Evolutionary conservation across 2,329 filamentous ascomycete species (phyloP).

Genomic region (Aureobasidium sp.): DNA sequence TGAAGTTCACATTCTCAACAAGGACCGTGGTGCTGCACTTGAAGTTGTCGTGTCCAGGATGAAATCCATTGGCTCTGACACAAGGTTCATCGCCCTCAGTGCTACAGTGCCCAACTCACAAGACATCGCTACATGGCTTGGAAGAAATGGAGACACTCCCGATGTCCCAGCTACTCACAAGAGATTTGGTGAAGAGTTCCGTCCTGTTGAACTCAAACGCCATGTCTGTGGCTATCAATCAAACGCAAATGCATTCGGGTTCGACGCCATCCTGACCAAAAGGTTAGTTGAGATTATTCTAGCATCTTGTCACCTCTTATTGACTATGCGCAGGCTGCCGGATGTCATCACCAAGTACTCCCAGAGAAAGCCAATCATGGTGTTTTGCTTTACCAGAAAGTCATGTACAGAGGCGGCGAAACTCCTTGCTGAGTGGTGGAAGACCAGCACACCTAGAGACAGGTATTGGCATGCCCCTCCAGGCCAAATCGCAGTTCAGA

Average conservation of each 20-base stretch:
- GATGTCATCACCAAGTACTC: slow-evolving; percentile 60
- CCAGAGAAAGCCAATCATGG: slow-evolving; percentile 65
- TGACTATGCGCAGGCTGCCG: slow-evolving; percentile 45
- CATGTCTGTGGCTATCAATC: slow-evolving; percentile 64
- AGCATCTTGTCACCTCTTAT: neutral
- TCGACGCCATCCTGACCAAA: slow-evolving; percentile 60
- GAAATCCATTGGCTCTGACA: slow-evolving; percentile 67
- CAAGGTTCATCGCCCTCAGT: slow-evolving; percentile 73
- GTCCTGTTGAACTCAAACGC: slow-evolving; percentile 69
- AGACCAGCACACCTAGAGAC: slow-evolving; percentile 39
- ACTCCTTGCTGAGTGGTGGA: slow-evolving; percentile 59
- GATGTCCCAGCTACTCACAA: slow-evolving; percentile 58
- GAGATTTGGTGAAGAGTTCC: slow-evolving; percentile 69
- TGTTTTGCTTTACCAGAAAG: slow-evolving; percentile 74
- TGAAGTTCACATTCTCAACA: slow-evolving; percentile 80
- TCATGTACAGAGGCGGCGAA: slow-evolving; percentile 62
- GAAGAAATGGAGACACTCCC: slow-evolving; percentile 52
- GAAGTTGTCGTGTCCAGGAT: slow-evolving; percentile 81
- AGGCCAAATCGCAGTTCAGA: slow-evolving; percentile 43
- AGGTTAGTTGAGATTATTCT: slow-evolving; percentile 32
- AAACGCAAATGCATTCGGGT: slow-evolving; percentile 62
- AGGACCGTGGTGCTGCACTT: slow-evolving; percentile 67
- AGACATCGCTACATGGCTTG: slow-evolving; percentile 74
- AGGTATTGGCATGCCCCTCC: slow-evolving; percentile 57
- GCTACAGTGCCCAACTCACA: slow-evolving; percentile 76